Evolutionary conservation across 2,329 filamentous ascomycete species (phyloP), one percentile per base, ranked within the genome.

Genomic region (Exophiala mesophila): DNA sequence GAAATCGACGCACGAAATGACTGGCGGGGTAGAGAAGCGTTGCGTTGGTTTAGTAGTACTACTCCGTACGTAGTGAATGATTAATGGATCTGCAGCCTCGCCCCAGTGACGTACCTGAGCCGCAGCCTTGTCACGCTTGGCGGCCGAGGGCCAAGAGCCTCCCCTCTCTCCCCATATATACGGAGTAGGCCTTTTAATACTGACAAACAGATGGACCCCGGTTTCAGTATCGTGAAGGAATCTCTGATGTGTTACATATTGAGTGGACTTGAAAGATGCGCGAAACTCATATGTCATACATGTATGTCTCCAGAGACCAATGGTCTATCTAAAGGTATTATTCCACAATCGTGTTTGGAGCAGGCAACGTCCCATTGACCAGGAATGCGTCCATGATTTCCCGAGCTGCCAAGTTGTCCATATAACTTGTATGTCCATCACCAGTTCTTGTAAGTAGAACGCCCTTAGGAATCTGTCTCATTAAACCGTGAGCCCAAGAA

Each of bases 371-470:
- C 9, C 28, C 15, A 12, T 49, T 42, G 24, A 45, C 16, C 21
- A 40, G 29, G 8, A 23, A 45, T 7, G 32, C 34, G 13, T 41
- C 17, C 38, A 49, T 49, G 10, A 35, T 20, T 3, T 10, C 29
- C 16, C 31, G 29, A 6, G 33, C 12, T 5, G 16, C 20, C 8
- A 23, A 7, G 17, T 36, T 21, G 13, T 18, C 16, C 7, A 10
- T 21, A 23, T 38, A 45, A 29, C 38, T 45, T 13, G 41, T 45
- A 23, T 43, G 38, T 15, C 38, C 46, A 19, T 43, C 42, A 16
- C 67, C 68, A 24, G 65, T 58, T 12, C 69, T 56, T 8, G 61
- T 62, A n/a, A 72, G 31, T 31, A 70, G 45, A 7, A 65, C 58
- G 7, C 57, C 54, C 20, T 63, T 64, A 30, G 56, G 50, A 9